These are phyloP conservation scores for Symmetrospora coprosmae DNA, from an alignment of 768 basidiomycete species.

Conservation along the genomic window DNA sequence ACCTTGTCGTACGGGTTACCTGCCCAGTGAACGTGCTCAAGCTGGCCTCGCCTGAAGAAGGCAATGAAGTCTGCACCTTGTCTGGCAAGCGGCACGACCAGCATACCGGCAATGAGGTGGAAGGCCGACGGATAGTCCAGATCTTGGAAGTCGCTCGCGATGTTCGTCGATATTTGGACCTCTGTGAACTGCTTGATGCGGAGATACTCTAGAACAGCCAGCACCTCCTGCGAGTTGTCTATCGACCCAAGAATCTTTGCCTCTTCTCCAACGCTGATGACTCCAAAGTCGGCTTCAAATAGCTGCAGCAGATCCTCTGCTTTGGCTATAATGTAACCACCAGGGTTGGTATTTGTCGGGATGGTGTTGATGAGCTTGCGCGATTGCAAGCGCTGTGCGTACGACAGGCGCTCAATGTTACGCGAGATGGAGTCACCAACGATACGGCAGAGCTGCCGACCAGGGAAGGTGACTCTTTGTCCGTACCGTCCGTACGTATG, in stretches of 20 bases:
- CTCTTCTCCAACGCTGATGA: conserved; percentile 46
- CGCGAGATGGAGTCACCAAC: conserved; percentile 64
- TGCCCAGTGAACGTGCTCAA: conserved; percentile 59
- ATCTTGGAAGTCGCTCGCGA: conserved; percentile 58
- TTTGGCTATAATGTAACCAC: conserved; percentile 55
- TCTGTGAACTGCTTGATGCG: conserved; percentile 59
- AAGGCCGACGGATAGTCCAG: conserved; percentile 48
- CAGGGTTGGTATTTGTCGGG: conserved; percentile 52
- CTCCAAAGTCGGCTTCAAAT: conserved; percentile 63
- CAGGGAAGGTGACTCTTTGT: conserved; percentile 74
- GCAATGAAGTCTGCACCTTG: conserved; percentile 67
- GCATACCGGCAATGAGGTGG: conserved; percentile 55
- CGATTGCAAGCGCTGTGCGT: conserved; percentile 58
- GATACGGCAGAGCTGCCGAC: conserved; percentile 65
- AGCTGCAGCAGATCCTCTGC: conserved; percentile 61
- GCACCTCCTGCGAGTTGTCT: conserved; percentile 59
- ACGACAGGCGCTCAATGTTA: conserved; percentile 64
- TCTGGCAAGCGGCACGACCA: conserved; percentile 59
- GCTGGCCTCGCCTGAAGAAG: conserved; percentile 61
- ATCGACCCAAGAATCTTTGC: conserved; percentile 59
- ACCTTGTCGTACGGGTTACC: conserved; percentile 52
- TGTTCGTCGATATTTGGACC: conserved; percentile 56
- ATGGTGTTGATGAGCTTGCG: conserved; percentile 65
- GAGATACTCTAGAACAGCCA: conserved; percentile 66
- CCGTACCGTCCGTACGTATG: conserved; percentile 62